Evolutionary conservation across 768 basidiomycete genomes (phyloP), one percentile per base, ranked within the genome.

Genomic region (Tremella yokohamensis): DNA sequence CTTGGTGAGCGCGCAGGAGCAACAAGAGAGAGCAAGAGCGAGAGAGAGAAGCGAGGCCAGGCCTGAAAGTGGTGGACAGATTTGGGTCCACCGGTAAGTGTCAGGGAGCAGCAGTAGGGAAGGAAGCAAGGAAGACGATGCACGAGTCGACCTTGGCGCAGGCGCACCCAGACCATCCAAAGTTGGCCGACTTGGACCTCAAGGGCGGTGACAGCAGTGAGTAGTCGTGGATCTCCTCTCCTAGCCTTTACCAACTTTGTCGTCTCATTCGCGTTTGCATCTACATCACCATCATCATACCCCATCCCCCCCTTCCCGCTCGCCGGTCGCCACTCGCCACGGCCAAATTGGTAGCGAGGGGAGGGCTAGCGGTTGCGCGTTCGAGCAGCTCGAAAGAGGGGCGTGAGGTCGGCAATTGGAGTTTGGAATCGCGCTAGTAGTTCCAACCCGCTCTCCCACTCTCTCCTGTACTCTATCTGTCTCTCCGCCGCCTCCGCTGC

Each of bases 141-240:
- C 42, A 45, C n/a, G 42, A 54, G 34, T 54, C 51, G 22, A 57
- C 62, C 19, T 40, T 72, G 16, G 57, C 70, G 2, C 40, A 59
- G 22, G 49, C 54, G 20, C 70, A 72, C 52, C 67, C 70, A 2
- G 67, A 72, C 56, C 70, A 72, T 54, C 70, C 70, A 26, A 66
- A 54, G 15, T 49, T 72, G 22, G 49, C 69, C 13, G 69, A 68
- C 61, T 58, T 71, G 34, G 61, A 50, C 19, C 18, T 62, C 37
- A 57, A 39, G 34, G 44, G n/a, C n/a, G n/a, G 49, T n/a, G 47
- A 37, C 51, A 25, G 18, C 26, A 45, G 25, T 58, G 13, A 15
- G 22, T 50, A 18, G 25, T 54, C 60, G 25, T 51, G 25, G 16
- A 11, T 37, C 42, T 38, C 22, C 52, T 26, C 15, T 52, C 38